phyloP scores from a whole-genome alignment of 257 asterid species.

The Euphrasia confusa region DNA sequence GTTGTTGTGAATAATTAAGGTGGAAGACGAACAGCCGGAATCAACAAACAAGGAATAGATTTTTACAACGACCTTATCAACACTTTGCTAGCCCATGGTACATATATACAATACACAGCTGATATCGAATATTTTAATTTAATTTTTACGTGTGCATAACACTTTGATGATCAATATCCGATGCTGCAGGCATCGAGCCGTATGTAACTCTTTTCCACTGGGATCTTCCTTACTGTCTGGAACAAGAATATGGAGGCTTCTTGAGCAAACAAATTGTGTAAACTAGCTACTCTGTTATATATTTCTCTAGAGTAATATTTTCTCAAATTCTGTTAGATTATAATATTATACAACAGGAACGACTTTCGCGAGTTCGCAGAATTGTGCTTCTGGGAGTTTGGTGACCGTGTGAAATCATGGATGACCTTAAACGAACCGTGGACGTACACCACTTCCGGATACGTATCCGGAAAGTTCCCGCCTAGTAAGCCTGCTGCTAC shows the following conservation, averaged over 20 bases:
- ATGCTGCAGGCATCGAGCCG: slow-evolving; percentile 25
- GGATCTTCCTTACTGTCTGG: slow-evolving; percentile 43
- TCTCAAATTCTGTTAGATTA: background rate
- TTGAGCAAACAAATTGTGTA: slow-evolving; percentile 27
- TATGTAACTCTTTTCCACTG: slow-evolving; percentile 32
- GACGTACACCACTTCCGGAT: slow-evolving; percentile 30
- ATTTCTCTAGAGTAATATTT: background rate
- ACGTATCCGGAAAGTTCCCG: slow-evolving; percentile 29
- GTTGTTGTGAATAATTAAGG: slow-evolving; percentile 6
- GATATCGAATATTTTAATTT: background rate
- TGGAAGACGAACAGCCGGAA: slow-evolving; percentile 26
- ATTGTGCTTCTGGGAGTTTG: slow-evolving; percentile 36
- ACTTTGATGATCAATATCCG: background rate
- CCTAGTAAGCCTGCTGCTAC: slow-evolving; percentile 25
- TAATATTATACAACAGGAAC: slow-evolving; percentile 21
- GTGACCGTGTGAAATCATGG: slow-evolving; percentile 38
- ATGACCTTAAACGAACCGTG: slow-evolving; percentile 38
- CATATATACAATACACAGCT: no score
- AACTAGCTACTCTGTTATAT: background rate
- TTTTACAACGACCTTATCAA: slow-evolving; percentile 31
- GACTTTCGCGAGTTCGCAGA: slow-evolving; percentile 34
- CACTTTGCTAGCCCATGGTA: slow-evolving; percentile 30
- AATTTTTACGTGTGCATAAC: background rate
- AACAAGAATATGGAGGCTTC: slow-evolving; percentile 32
- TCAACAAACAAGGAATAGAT: slow-evolving; percentile 34